phyloP scores from a whole-genome alignment of 805 yeast genomes.

The Barnettozyma californica region DNA sequence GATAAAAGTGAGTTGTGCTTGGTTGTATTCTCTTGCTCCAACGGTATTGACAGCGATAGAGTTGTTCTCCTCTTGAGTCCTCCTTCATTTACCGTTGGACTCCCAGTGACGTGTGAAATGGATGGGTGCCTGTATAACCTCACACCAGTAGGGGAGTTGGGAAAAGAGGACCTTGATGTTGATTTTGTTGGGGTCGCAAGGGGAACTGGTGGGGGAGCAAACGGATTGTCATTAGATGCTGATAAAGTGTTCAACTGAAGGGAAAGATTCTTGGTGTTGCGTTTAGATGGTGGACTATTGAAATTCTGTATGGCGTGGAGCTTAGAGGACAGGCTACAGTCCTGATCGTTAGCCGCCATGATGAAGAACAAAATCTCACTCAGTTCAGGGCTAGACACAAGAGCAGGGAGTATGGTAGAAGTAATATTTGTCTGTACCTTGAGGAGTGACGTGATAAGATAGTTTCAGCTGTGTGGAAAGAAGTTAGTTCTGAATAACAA shows the following conservation, averaged over 20 bases:
- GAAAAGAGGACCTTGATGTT: constrained; percentile 3
- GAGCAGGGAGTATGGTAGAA: neutral
- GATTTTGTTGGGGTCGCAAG: neutral
- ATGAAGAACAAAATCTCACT: neutral
- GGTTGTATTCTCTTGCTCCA: constrained; percentile 4
- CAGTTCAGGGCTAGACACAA: neutral
- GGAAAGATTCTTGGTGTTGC: constrained; percentile 25
- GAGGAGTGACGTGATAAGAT: neutral
- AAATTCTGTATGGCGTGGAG: constrained; percentile 10
- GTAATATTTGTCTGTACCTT: neutral
- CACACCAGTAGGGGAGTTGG: constrained; percentile 6
- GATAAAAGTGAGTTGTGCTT: constrained; percentile 11
- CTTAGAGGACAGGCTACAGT: constrained; percentile 4
- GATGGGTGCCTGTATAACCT: constrained; percentile 25
- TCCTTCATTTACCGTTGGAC: neutral
- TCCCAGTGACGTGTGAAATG: constrained; percentile 9
- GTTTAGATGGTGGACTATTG: constrained; percentile 21
- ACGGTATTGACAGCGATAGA: constrained; percentile 24
- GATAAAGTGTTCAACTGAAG: constrained; percentile 12
- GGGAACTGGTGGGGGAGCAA: neutral
- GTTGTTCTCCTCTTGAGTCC: constrained; percentile 25
- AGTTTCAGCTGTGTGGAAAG: neutral
- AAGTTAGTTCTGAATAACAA: too few species aligned
- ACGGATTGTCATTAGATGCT: neutral
- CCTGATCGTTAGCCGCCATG: constrained; percentile 2